Evolutionary conservation across 306 rosid genomes (phyloP), one percentile per base, ranked within the genome.

Genomic region (Vigna reflexopilosa): DNA sequence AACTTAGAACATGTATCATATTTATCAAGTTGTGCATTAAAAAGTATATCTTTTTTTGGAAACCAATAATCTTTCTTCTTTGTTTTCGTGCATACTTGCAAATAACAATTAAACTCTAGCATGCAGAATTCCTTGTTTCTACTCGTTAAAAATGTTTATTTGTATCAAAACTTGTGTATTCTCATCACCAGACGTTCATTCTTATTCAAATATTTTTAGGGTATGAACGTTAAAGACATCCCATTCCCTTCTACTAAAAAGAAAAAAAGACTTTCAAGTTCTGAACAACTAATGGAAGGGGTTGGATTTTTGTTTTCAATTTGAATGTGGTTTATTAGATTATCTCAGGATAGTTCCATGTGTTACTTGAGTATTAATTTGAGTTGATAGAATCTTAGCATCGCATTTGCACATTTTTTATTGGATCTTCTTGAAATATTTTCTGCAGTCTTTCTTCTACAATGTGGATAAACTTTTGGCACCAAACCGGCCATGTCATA

Each of bases 401-500:
- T 51, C 65, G 6, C 30, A 28, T 45, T 36, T 26, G 57, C 77
- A 63, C 75, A 63, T 36, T 70, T 70, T 61, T 77, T 17, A 76
- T 77, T 61, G 67, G 58, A 40, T 66, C 56, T 82, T 79, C 64
- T 82, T 86, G 72, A 74, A 26, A 62, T 88, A 82, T 82, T 8
- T 19, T 83, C 40, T 92, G 91, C 97, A 90, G 98, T 88, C 93
- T 70, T 85, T 92, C 56, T 89, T 89, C 85, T 90, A 88, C 76
- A 90, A 89, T 83, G 72, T 92, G 94, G 97, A 94, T 81, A 90
- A 86, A 81, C 92, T 92, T 86, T 70, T 94, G 84, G 93, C 93
- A 40, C 97, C 95, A 57, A 78, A 94, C 82, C 85, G 77, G 57
- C 97, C 97, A 28, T 94, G 98, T 78, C 96, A 94, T 72, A 80